phyloP scores from a whole-genome alignment of 2,329 filamentous ascomycete species.

The Paecilomyces sp. region DNA sequence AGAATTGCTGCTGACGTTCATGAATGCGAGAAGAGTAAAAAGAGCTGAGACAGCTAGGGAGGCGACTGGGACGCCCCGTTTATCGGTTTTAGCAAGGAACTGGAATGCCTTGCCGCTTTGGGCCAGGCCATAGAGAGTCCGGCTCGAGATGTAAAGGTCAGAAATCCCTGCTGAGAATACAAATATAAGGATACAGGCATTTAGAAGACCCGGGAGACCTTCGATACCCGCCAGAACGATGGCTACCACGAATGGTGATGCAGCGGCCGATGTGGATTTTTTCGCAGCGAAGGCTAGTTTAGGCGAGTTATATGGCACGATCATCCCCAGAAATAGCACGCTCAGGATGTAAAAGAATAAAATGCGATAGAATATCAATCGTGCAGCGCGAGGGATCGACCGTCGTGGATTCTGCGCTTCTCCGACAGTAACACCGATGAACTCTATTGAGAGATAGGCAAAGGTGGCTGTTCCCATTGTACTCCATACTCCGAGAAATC shows the following conservation, averaged over 20 bases:
- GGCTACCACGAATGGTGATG: constrained; percentile 70
- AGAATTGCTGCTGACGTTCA: constrained; percentile 55
- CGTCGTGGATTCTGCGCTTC: constrained; percentile 73
- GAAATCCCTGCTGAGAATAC: constrained; percentile 73
- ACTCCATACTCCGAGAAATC: constrained; percentile 60
- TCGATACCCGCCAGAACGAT: constrained; percentile 58
- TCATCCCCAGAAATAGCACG: constrained; percentile 68
- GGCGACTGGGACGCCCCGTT: constrained; percentile 62
- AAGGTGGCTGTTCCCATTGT: constrained; percentile 71
- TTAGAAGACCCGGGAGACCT: constrained; percentile 59
- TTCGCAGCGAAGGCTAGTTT: constrained; percentile 48
- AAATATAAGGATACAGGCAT: constrained; percentile 67
- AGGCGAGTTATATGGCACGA: constrained; percentile 62
- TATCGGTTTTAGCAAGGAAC: constrained; percentile 65
- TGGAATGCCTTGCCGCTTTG: constrained; percentile 63
- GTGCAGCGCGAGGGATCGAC: constrained; percentile 70
- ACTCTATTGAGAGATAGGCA: constrained; percentile 69
- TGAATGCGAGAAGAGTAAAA: constrained; percentile 62
- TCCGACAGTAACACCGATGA: constrained; percentile 71
- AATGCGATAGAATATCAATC: constrained; percentile 75
- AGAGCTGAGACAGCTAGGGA: constrained; percentile 54
- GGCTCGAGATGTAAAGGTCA: constrained; percentile 68
- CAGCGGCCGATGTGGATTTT: constrained; percentile 47
- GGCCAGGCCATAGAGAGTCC: constrained; percentile 66
- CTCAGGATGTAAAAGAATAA: constrained; percentile 71